These are phyloP conservation scores for Fusarium heterosporum DNA, from an alignment of 2,329 filamentous ascomycete genomes.

Conservation along the genomic window DNA sequence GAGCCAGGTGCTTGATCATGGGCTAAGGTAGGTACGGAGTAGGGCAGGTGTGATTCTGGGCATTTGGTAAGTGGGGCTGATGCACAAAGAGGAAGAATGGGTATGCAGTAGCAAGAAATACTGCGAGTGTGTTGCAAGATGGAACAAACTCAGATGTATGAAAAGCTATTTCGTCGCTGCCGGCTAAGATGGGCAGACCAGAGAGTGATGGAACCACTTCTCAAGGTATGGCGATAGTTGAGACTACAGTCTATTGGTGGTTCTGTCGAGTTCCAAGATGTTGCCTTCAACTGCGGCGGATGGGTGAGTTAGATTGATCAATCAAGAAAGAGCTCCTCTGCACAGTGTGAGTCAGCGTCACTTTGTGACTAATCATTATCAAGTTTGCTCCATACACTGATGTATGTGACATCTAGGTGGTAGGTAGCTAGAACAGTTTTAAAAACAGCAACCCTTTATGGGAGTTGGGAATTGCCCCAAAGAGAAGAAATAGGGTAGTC, in stretches of 20 bases:
- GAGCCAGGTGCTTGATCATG: constrained; percentile 43
- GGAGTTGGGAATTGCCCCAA: no score
- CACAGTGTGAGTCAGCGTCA: constrained; percentile 19
- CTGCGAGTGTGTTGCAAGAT: not conserved
- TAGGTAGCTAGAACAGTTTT: no score
- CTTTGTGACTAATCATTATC: not conserved
- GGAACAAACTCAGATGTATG: not conserved
- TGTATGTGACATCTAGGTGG: not conserved
- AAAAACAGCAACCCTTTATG: no score
- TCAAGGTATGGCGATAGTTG: not conserved
- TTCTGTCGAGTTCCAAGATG: constrained; percentile 9
- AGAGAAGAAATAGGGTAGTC: no score
- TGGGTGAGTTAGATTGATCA: not conserved
- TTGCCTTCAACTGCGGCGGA: no score
- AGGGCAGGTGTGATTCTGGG: not conserved
- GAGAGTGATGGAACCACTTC: not conserved
- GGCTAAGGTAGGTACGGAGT: not conserved
- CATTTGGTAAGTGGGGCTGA: constrained; percentile 1
- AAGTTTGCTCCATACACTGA: not conserved
- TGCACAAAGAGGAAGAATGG: not conserved
- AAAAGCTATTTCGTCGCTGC: not conserved
- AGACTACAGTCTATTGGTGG: constrained; percentile 18
- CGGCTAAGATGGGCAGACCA: not conserved
- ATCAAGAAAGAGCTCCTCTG: not conserved
- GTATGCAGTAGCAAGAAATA: not conserved